Evolutionary conservation across 345 rosid species (phyloP).

Genomic region (Chamaenerion angustifolium): DNA sequence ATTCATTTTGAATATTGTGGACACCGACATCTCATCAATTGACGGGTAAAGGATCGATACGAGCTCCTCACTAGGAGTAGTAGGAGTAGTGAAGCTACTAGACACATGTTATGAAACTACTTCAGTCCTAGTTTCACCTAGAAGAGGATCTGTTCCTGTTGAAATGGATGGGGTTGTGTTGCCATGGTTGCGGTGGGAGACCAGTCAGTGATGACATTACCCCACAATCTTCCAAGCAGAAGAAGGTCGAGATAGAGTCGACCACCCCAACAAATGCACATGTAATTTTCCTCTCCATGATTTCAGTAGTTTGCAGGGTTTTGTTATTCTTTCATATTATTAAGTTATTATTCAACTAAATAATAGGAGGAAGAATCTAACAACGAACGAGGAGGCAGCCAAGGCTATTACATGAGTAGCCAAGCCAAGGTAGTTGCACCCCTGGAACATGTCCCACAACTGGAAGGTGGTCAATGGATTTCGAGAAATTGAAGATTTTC

Average conservation of each 20-base stretch:
- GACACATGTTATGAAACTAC: conserved; percentile 27
- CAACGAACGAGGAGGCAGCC: no score
- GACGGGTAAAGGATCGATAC: conserved; percentile 93
- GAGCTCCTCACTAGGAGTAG: conserved; percentile 36
- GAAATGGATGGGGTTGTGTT: conserved; percentile 83
- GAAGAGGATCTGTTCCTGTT: conserved; percentile 17
- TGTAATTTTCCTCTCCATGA: neutral
- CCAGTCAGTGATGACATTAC: conserved; percentile 50
- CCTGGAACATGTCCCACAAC: conserved; percentile 16
- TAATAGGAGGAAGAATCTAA: no score
- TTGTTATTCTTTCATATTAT: conserved; percentile 12
- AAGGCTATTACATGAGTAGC: conserved; percentile 26
- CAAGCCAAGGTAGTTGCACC: conserved; percentile 66
- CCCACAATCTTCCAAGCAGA: conserved; percentile 17
- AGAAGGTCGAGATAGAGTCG: conserved; percentile 15
- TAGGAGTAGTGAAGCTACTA: conserved; percentile 31
- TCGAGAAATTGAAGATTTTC: conserved; percentile 10
- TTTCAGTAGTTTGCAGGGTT: neutral
- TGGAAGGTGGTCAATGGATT: conserved; percentile 15
- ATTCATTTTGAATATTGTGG: conserved; percentile 79
- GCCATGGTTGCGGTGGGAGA: conserved; percentile 96
- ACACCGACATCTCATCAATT: conserved; percentile 83
- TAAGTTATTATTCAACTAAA: conserved; percentile 13
- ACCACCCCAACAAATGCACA: conserved; percentile 30
- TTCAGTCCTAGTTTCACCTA: conserved; percentile 1